Conservation (phyloP, 2,329 filamentous ascomycete genomes). For the Colletotrichum theobromicola region DNA sequence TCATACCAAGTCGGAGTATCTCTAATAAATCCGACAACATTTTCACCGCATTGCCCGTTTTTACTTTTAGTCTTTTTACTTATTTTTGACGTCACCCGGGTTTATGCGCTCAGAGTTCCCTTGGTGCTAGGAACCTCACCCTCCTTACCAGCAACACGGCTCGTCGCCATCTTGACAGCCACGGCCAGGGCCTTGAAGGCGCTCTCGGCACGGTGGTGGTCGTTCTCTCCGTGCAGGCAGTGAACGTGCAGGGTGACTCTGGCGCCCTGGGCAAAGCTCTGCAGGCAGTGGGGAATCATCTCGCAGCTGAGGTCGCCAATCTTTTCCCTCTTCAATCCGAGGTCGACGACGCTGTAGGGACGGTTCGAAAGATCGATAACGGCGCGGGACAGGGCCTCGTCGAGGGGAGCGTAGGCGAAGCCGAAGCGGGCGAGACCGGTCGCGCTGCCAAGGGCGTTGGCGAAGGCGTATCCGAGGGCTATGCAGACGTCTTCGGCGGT, state of each 20-base stretch:
- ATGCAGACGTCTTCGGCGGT: constrained; percentile 96
- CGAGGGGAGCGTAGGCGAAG: constrained; percentile 88
- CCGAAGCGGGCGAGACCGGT: constrained; percentile 90
- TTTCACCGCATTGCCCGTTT: not conserved
- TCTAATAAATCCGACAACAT: constrained; percentile 2
- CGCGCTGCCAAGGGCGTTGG: constrained; percentile 76
- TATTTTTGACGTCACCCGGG: not conserved
- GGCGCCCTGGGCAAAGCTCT: constrained; percentile 91
- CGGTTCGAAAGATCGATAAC: constrained; percentile 96
- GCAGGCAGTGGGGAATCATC: constrained; percentile 96
- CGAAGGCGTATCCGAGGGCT: constrained; percentile 86
- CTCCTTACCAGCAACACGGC: constrained; percentile 77
- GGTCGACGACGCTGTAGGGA: constrained; percentile 81
- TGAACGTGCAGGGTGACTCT: constrained; percentile 95
- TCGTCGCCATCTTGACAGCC: constrained; percentile 79
- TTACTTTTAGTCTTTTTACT: not conserved
- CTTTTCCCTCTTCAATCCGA: constrained; percentile 88
- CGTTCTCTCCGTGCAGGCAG: constrained; percentile 87
- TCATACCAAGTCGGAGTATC: constrained; percentile 8
- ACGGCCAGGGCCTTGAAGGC: constrained; percentile 97
- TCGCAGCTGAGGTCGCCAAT: constrained; percentile 92
- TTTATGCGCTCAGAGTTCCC: constrained; percentile 73
- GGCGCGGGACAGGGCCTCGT: constrained; percentile 91
- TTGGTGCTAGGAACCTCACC: constrained; percentile 97
- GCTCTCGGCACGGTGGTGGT: constrained; percentile 95